phyloP scores from a whole-genome alignment of 106 monocot genomes.

The Dendrobium huoshanense region DNA sequence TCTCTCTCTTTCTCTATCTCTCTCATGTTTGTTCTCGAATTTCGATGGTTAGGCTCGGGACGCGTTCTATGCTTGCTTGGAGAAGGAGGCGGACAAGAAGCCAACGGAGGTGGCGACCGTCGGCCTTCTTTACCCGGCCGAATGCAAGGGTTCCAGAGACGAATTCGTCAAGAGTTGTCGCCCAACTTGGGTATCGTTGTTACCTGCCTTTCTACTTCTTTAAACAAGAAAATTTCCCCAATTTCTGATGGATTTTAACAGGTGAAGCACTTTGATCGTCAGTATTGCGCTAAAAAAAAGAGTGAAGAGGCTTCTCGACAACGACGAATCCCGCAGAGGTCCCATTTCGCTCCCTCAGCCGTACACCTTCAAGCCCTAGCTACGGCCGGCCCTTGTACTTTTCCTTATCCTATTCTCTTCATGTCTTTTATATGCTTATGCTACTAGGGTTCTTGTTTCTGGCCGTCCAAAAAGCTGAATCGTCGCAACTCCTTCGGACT shows the following conservation, averaged over 20 bases:
- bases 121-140: constrained; percentile 77
- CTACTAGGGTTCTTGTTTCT: not conserved
- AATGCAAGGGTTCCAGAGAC: constrained; percentile 57
- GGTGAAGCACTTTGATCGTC: constrained; percentile 98
- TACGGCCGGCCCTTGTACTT: not conserved
- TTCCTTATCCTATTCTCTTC: not conserved
- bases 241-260: constrained; percentile 15
- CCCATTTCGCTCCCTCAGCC: constrained; percentile 83
- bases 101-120: constrained; percentile 76
- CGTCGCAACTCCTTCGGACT: not conserved
- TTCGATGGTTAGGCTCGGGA: constrained; percentile 48
- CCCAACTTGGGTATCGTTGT: constrained; percentile 64
- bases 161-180: constrained; percentile 69
- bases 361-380: constrained; percentile 60
- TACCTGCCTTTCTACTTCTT: not conserved
- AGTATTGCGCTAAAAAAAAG: constrained; percentile 77
- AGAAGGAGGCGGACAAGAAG: constrained; percentile 63
- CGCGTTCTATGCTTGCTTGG: constrained; percentile 82
- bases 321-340: constrained; percentile 62
- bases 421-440: not conserved
- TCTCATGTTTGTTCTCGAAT: not conserved
- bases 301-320: constrained; percentile 69
- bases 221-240: not conserved
- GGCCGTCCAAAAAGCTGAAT: not conserved
- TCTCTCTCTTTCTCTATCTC: constrained; percentile 2